Evolutionary conservation across 495 filamentous ascomycete species (phyloP).

Genomic region (Tuber indicum): DNA sequence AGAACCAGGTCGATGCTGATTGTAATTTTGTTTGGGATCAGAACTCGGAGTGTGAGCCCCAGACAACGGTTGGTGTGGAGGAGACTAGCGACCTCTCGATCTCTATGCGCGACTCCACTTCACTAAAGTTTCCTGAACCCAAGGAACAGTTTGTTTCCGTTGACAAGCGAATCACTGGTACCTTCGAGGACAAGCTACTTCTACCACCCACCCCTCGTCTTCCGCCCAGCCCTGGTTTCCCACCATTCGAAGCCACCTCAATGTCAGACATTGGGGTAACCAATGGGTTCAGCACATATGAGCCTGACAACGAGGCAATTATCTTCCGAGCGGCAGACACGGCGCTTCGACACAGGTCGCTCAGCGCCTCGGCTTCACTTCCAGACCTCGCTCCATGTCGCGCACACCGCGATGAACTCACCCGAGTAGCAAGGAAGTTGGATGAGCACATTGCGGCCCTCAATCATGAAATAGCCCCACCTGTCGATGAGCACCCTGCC

Average conservation of each 20-base stretch:
- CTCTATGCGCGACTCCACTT: background rate
- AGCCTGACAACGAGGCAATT: constrained; percentile 32
- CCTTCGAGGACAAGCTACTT: constrained; percentile 41
- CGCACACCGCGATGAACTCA: constrained; percentile 40
- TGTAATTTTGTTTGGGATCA: constrained; percentile 85
- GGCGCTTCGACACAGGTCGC: constrained; percentile 34
- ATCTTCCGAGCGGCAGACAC: constrained; percentile 31
- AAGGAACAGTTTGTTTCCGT: constrained; percentile 31
- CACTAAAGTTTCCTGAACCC: constrained; percentile 14
- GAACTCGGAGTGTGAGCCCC: constrained; percentile 39
- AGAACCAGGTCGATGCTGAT: constrained; percentile 80
- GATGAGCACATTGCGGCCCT: constrained; percentile 41
- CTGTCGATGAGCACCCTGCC: constrained; percentile 16
- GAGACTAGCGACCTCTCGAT: constrained; percentile 14
- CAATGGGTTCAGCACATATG: constrained; percentile 29
- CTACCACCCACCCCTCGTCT: constrained; percentile 38
- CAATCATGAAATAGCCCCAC: constrained; percentile 27
- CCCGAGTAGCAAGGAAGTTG: constrained; percentile 35
- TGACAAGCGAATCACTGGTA: constrained; percentile 40
- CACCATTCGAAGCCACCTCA: background rate
- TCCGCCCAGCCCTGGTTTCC: constrained; percentile 25
- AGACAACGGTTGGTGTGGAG: constrained; percentile 25
- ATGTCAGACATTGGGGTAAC: constrained; percentile 30
- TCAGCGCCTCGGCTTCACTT: constrained; percentile 35
- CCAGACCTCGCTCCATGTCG: constrained; percentile 30